Base-by-base conservation (phyloP, 2,329 filamentous ascomycete species). In the Daldinia sp. region DNA sequence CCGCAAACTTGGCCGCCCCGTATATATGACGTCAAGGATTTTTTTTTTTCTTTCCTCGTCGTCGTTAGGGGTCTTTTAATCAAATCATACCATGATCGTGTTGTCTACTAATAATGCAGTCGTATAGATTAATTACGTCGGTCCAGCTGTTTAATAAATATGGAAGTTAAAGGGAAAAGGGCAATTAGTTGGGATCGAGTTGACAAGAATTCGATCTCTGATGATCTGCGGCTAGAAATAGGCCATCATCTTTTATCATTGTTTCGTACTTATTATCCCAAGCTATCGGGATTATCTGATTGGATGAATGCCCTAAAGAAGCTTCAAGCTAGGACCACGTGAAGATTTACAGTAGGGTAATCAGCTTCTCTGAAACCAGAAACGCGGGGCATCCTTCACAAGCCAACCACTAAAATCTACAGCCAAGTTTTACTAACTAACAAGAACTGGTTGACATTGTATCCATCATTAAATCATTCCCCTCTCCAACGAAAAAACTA, bases 391-490 rank as follows among this genome's bases (percentile, higher is more conserved):
- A 68, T 37, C 58, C 30, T 42, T 41, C 35, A 60, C 28, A 56
- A 63, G 28, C 37, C 53, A 57, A 42, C 64, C 61, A 70, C 58
- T 67, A 62, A 60, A 54, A 53, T 62, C 23, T 59, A 62, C 39
- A 48, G 18, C 26, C 15, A 9, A n/a, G 18, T 41, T 30, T 10
- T 33, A 41, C 37, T 26, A 26, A 39, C 35, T 39, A 15, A 2
- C 35, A 39, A 15, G 35, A 15, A 39, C 13, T 37, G 15, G 44
- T 64, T 58, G 65, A 64, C 60, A 30, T 46, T 33, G 33, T 54
- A 3, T 39, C 62, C 62, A 68, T 70, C 65, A 67, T 70, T 61
- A 63, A 68, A 68, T 65, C 65, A 70, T 68, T 9, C 12, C 56
- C 61, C 23, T 68, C 60, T 63, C 62, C 64, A 67, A 67, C 65